phyloP scores from a whole-genome alignment of 1,139 yeast genomes.

The Arxiozyma heterogenica region DNA sequence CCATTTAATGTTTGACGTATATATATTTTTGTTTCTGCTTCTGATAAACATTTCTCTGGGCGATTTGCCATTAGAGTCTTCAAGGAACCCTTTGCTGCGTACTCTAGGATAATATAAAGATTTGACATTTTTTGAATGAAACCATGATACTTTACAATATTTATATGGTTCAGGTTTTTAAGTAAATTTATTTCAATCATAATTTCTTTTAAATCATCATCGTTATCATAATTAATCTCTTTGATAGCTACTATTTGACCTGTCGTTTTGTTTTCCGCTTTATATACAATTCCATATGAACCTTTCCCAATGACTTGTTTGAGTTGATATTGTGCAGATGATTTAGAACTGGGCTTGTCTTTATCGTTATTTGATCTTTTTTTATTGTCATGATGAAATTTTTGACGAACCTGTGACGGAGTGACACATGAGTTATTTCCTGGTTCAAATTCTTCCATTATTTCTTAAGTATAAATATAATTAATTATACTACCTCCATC shows the following conservation, averaged over 20 bases:
- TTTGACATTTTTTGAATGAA: constrained; percentile 62
- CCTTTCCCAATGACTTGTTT: constrained; percentile 66
- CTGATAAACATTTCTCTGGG: constrained; percentile 39
- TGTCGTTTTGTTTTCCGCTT: constrained; percentile 55
- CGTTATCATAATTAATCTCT: constrained; percentile 55
- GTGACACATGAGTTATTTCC: constrained; percentile 1
- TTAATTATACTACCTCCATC: not conserved
- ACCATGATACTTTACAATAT: constrained; percentile 86
- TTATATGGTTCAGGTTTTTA: constrained; percentile 71
- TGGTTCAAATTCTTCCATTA: not conserved
- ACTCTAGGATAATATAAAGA: constrained; percentile 68
- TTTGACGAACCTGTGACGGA: constrained; percentile 1
- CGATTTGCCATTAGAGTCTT: constrained; percentile 52
- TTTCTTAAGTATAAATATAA: not conserved
- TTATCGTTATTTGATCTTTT: not conserved
- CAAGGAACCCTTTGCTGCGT: constrained; percentile 80
- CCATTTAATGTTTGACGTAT: constrained; percentile 71
- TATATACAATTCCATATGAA: constrained; percentile 69
- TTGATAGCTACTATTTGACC: constrained; percentile 77
- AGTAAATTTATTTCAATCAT: constrained; percentile 84
- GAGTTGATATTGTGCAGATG: constrained; percentile 44
- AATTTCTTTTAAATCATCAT: constrained; percentile 44
- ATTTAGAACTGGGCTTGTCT: not conserved
- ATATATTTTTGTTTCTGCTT: constrained; percentile 48
- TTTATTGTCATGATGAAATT: not conserved